Base-by-base conservation (phyloP, 169 alveolate genomes). In the Cryptosporidium viatorum region DNA sequence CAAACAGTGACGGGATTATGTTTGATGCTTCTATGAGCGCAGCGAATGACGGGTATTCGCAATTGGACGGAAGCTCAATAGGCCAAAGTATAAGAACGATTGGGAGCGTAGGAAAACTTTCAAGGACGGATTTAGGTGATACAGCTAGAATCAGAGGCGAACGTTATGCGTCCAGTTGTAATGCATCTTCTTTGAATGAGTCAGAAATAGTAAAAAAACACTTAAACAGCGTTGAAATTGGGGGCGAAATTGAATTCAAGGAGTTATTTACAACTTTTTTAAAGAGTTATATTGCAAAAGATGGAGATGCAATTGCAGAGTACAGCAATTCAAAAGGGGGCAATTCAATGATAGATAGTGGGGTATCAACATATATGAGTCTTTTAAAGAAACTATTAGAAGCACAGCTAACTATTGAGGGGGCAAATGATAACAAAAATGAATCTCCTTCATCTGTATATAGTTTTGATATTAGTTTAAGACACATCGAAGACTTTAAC, bases 381-480 rank as follows among this genome's bases (percentile, higher is more conserved):
- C 41, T 80, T 18, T 52, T 80, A 45, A 80, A 52, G 29, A 80
- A 80, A 37, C 41, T 80, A 9, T 62, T 80, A 50, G 89, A 80
- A 31, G 75, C 89, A 21, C 89, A 80, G 33, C 35, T 80, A 21
- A 26, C 89, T 2, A 67, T 80, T 80, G 89, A 80, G 7, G 68
- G 68, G 1, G 68, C 33, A 14, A 39, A 80, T 62, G 65, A 52
- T 12, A 65, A 80, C 35, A 62, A 45, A 23, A 60, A 58, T 26
- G 71, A 37, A 12, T 43, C 65, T 12, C 16, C 1, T 2, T 26
- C 68, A 16, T 43, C 60, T 35, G 50, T 60, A 9, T 80, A 80
- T 62, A 80, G 89, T 41, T 62, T 80, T 58, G 89, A 80, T 80
- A 80, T 80, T 18, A 80, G 89, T 67, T 39, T 80, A 43, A 80